Conservation (phyloP, 306 rosid species). For the Alnus rubra region DNA sequence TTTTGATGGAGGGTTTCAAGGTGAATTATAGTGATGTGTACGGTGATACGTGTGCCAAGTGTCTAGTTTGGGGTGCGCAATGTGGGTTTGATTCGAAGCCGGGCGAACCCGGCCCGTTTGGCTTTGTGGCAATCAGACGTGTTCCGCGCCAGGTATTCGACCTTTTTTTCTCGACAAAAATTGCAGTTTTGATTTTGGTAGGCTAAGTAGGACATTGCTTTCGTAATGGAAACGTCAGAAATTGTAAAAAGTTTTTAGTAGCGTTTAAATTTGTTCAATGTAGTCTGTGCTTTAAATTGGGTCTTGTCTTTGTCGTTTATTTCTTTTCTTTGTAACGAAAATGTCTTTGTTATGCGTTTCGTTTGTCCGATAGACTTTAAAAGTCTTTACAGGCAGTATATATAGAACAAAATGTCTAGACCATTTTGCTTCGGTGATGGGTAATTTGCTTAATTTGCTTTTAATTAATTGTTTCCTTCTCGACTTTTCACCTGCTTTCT, state of each 20-base stretch:
- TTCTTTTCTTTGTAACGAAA: neutral
- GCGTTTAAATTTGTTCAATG: no score
- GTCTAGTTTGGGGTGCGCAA: constrained; percentile 34
- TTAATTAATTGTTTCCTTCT: neutral
- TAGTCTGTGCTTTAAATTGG: neutral
- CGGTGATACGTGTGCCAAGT: constrained; percentile 30
- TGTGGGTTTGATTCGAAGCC: constrained; percentile 52
- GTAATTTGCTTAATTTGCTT: neutral
- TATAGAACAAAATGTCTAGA: no score
- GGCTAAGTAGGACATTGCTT: neutral
- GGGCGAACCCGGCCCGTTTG: constrained; percentile 38
- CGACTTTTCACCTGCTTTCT: neutral
- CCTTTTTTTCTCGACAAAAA: constrained; percentile 2
- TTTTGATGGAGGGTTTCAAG: constrained; percentile 58
- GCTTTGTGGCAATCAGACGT: constrained; percentile 50
- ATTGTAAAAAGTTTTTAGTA: no score
- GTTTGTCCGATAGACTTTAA: no score
- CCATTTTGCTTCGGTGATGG: neutral
- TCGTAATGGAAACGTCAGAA: neutral
- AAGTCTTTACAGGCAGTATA: no score
- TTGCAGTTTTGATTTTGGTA: neutral
- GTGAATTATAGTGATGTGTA: constrained; percentile 40
- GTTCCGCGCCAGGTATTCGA: constrained; percentile 47
- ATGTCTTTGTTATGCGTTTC: neutral
- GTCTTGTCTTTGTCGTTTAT: neutral